Evolutionary conservation across 371 early-diverging fungal species (phyloP), one percentile per base, ranked within the genome.

Genomic region (Vairimorpha ceranae): DNA sequence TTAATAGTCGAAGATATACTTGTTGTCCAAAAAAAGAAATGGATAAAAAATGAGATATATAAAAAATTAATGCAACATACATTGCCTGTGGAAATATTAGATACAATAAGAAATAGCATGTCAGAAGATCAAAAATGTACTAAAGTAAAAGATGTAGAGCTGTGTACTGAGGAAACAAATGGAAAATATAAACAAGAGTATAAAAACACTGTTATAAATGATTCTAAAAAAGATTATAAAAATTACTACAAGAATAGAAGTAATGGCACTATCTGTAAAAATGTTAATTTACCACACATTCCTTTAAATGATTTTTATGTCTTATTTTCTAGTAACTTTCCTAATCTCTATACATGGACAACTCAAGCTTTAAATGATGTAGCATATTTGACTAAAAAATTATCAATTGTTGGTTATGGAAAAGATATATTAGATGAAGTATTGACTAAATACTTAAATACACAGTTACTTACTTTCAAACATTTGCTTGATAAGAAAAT

Each of bases 1-100:
- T 7, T 15, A 4, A 51, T 72, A 38, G 33, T 72, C 27, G 65
- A 72, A 30, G 72, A 72, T 32, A 56, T 72, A 33, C 54, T 72
- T 32, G 27, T 72, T 25, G 30, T 51, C 23, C 64, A 65, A 63
- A 72, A 54, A 29, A 64, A 41, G 38, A 65, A 72, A 33, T 64
- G 30, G 14, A 33, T 72, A 23, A 33, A 65, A 65, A 38, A 7
- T 0, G 72, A 72, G 25, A 35, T 72, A 15, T 65, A 54, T 41
- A 52, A 32, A 56, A 72, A 65, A 51, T 36, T 72, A 65, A 38
- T 19, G 10, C 27, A 64, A 45, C 43, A 72, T 32, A 65, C 14
- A 17, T 56, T 72, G 21, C 72, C 72, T 27, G 65, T 51, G 25
- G 72, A 72, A 48, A 54, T 64, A 54, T 27, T 64, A 43, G 21